Evolutionary conservation across 2,329 filamentous ascomycete genomes (phyloP), one percentile per base, ranked within the genome.

Genomic region (Cadophora sp.): DNA sequence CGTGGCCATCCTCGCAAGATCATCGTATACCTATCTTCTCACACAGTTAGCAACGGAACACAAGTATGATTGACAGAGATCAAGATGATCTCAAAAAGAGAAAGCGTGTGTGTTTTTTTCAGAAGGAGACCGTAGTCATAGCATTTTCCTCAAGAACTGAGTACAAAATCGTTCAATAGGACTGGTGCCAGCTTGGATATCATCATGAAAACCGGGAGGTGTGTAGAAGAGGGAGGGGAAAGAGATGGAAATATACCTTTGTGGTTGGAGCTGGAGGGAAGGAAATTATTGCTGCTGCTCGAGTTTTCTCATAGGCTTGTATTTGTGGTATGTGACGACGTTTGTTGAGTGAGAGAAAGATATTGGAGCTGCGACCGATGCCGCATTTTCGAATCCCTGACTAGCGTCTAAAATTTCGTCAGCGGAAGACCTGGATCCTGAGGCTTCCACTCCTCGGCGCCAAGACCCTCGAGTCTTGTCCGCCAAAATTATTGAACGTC

Each of bases 131-230:
- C 70, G 66, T 69, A 72, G 73, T 72, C 73, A 71, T 66, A 74
- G 72, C 73, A 71, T 73, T 65, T 68, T 73, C 72, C 69, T 69
- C 73, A 74, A 62, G 65, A 70, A 68, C 68, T 66, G 72, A 73
- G 73, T 75, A 74, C 73, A 75, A 72, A 71, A 68, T 70, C 71
- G 69, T 69, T 72, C 70, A 58, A 56, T 74, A 75, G 62, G 72
- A 69, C 73, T 75, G 73, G 73, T 75, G 73, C 73, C 73, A 75
- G 73, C 73, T 72, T 72, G 66, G 72, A 65, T 72, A 71, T 75
- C 73, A 74, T 75, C 73, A 74, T 74, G n/a, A 65, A 67, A 65
- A 34, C 27, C 11, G 22, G 31, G 64, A 43, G 26, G 26, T 22
- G 27, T 8, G 60, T 19, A 24, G 51, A 63, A 11, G 6, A 22